Evolutionary conservation across 2,329 filamentous ascomycete species (phyloP).

Genomic region (Onygenales sp.): DNA sequence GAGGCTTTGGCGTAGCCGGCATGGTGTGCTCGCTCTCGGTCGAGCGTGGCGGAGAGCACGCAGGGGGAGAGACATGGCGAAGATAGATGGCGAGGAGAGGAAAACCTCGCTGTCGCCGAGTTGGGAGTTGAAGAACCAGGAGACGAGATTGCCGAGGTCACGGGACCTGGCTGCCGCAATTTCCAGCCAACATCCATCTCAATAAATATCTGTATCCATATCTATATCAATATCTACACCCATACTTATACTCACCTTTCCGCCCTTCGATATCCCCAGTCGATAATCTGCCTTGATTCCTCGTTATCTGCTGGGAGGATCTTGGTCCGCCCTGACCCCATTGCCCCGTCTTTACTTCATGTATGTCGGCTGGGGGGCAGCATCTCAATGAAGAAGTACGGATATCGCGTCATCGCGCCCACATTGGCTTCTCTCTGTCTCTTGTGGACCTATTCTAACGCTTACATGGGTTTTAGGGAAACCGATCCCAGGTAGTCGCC

Average conservation of each 20-base stretch:
- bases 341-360: constrained; percentile 26
- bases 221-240: background rate
- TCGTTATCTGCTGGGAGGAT: background rate
- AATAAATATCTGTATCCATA: too few relatives aligned
- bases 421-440: background rate
- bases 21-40: background rate
- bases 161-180: background rate
- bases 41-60: background rate
- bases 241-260: background rate
- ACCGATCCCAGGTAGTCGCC: constrained; percentile 54
- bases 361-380: constrained; percentile 55
- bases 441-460: background rate
- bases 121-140: background rate
- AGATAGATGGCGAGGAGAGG: background rate
- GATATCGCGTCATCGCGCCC: background rate
- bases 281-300: too few relatives aligned
- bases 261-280: too few relatives aligned
- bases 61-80: background rate
- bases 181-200: too few relatives aligned
- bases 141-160: background rate
- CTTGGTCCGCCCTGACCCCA: background rate
- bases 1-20: background rate
- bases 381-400: constrained; percentile 61
- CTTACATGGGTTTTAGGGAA: constrained; percentile 43
- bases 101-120: background rate